phyloP scores from a whole-genome alignment of 1,284 basidiomycete species.

The Filobasidium uniguttulatum region DNA sequence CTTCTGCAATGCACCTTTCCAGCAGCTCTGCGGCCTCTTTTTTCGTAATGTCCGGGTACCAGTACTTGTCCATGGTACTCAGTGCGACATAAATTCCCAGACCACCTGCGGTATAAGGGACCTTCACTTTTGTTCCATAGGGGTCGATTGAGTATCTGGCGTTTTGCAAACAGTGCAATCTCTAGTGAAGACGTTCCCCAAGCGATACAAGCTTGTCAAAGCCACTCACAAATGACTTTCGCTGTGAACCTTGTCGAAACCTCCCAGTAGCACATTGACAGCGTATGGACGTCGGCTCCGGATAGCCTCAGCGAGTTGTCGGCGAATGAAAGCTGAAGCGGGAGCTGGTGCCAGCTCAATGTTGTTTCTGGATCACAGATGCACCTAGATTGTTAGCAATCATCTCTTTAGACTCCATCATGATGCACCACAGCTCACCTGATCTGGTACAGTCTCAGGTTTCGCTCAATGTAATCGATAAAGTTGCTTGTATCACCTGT shows the following conservation, averaged over 20 bases:
- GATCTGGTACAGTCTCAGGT: conserved; percentile 90
- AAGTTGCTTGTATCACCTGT: conserved; percentile 92
- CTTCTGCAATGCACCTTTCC: conserved; percentile 74
- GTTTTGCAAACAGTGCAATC: background rate
- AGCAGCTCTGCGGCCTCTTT: conserved; percentile 76
- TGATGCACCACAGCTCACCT: conserved; percentile 46
- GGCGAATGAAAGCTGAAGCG: conserved; percentile 87
- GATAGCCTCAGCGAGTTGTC: conserved; percentile 73
- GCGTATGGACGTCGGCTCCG: conserved; percentile 77
- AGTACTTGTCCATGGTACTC: conserved; percentile 76
- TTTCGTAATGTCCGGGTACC: conserved; percentile 31
- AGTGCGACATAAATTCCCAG: conserved; percentile 88
- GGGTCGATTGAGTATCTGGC: conserved; percentile 81
- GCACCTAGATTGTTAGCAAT: no score
- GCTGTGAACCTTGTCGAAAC: conserved; percentile 58
- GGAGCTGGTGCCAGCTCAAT: conserved; percentile 77
- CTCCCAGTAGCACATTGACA: conserved; percentile 86
- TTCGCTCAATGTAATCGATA: conserved; percentile 89
- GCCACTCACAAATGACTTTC: conserved; percentile 40
- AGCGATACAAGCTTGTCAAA: background rate
- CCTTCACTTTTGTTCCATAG: conserved; percentile 71
- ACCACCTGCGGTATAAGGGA: conserved; percentile 91
- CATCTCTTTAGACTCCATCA: background rate
- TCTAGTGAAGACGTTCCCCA: background rate
- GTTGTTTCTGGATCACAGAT: conserved; percentile 41